A percentile compares a stretch with the other conserved stretches of the same genome.
These are phyloP conservation scores for Hortiboletus flavorubellus DNA, from an alignment of 768 basidiomycete genomes.

Conservation along the genomic window DNA sequence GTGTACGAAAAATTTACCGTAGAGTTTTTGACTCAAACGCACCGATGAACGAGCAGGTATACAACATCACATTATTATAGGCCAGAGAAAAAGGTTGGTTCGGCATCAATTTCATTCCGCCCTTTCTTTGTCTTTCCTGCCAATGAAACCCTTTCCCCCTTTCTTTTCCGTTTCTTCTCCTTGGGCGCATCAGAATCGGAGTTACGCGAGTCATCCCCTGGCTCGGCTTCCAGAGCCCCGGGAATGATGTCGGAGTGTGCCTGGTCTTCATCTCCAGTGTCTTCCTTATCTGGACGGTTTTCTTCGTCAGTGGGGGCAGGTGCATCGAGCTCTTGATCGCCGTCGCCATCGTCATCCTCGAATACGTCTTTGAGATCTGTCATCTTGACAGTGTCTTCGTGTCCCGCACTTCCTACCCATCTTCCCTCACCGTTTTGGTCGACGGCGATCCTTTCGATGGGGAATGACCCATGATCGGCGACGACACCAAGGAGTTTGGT, in stretches of 20 bases:
- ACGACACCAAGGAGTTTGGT: slow-evolving; percentile 89
- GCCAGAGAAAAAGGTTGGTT: slow-evolving; percentile 64
- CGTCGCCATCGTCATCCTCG: slow-evolving; percentile 34
- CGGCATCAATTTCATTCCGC: slow-evolving; percentile 53
- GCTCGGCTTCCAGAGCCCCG: slow-evolving; percentile 10
- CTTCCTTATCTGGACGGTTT: slow-evolving; percentile 15
- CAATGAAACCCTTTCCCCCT: slow-evolving; percentile 49
- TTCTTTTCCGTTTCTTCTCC: slow-evolving; percentile 54
- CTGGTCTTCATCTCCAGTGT: slow-evolving; percentile 7
- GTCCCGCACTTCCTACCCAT: slow-evolving; percentile 93
- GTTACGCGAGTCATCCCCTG: slow-evolving; percentile 23
- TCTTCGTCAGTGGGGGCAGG: slow-evolving; percentile 26
- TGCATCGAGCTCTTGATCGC: slow-evolving; percentile 17
- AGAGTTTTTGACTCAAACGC: not conserved
- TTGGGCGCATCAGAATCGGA: slow-evolving; percentile 31
- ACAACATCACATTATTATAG: slow-evolving; percentile 34
- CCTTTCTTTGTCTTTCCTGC: slow-evolving; percentile 54
- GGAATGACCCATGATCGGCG: slow-evolving; percentile 88
- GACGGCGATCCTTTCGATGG: slow-evolving; percentile 81
- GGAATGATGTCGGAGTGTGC: not conserved
- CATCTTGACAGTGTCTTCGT: slow-evolving; percentile 82
- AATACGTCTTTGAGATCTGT: slow-evolving; percentile 83
- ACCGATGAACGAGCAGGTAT: not conserved
- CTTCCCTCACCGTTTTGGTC: slow-evolving; percentile 54
- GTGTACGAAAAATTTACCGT: not conserved